These are phyloP conservation scores for Alisma plantagoaquatica DNA, from an alignment of 106 monocot genomes.

Conservation along the genomic window DNA sequence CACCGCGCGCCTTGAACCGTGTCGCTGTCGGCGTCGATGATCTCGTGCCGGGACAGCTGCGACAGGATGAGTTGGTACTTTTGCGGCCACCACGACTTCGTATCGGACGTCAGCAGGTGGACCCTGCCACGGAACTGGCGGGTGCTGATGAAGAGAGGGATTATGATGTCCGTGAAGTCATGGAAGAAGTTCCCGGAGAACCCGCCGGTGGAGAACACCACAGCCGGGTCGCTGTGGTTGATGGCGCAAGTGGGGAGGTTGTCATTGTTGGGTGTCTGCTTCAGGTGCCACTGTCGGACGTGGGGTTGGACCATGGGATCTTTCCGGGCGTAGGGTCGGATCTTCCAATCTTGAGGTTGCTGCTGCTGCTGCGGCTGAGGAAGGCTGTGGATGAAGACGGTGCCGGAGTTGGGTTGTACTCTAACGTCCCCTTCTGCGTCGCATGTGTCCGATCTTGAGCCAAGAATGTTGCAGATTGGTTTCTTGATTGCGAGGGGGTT, in stretches of 20 bases:
- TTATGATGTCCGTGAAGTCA: slow-evolving; percentile 59
- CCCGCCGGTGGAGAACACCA: slow-evolving; percentile 48
- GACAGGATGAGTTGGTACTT: slow-evolving; percentile 34
- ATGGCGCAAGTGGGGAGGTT: slow-evolving; percentile 22
- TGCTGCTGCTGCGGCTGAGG: slow-evolving; percentile 4
- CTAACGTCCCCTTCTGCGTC: slow-evolving; percentile 33
- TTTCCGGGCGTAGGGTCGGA: slow-evolving; percentile 32
- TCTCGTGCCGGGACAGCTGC: slow-evolving; percentile 36
- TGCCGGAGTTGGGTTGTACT: slow-evolving; percentile 14
- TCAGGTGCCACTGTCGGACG: slow-evolving; percentile 26
- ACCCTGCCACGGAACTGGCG: slow-evolving; percentile 30
- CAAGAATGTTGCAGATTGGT: slow-evolving; percentile 21
- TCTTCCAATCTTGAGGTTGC: slow-evolving; percentile 18
- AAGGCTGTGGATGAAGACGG: slow-evolving; percentile 13
- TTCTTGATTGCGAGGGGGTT: slow-evolving; percentile 11
- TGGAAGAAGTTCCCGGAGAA: slow-evolving; percentile 71
- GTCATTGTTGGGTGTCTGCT: background rate
- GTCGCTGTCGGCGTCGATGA: slow-evolving; percentile 19
- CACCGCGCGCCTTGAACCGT: slow-evolving; percentile 20
- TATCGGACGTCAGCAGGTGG: slow-evolving; percentile 37
- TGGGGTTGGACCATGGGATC: slow-evolving; percentile 6
- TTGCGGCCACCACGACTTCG: slow-evolving; percentile 41
- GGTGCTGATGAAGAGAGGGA: slow-evolving; percentile 47
- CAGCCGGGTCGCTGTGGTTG: slow-evolving; percentile 22
- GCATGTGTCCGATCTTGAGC: slow-evolving; percentile 31